Evolutionary conservation across 306 rosid genomes (phyloP), one percentile per base, ranked within the genome.

Genomic region (Ammopiptanthus mongolicus): DNA sequence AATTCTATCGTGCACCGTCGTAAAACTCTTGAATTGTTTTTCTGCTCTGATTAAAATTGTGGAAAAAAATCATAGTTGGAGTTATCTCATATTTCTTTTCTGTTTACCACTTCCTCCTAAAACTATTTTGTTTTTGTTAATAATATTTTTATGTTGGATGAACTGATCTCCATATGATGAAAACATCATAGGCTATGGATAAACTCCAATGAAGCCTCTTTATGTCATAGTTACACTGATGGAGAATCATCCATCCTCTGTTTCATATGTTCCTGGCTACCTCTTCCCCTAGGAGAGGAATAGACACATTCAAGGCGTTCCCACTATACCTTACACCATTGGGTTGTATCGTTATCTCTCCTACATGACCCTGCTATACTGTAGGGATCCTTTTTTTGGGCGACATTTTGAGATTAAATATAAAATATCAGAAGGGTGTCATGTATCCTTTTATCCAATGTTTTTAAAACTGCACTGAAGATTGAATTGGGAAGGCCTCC

Each of bases 161-260:
- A 14, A 69, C 37, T 55, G 63, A 66, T 81, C 78, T 86, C 87
- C 50, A 74, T 21, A 60, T 83, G 89, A 87, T 78, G 89, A 78
- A 51, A 71, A 36, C 46, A 25, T 42, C 15, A 17, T 41, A 19
- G 74, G 89, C 86, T 86, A 86, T 59, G 90, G 86, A 69, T 80
- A 39, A 5, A 47, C 62, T 57, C 86, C 87, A 1, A 74, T 86
- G 86, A 82, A 71, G 88, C 83, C 66, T 62, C 4, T 47, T 57
- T 74, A 69, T 17, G 88, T 89, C 91, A 86, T 86, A 84, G 93
- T 89, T 86, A 84, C 93, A 78, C 93, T 84, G 93, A 84, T 83
- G 67, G 88, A 83, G 80, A 42, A 25, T 76, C 47, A 14, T 81
- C 46, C 28, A 5, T 31, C 23, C 5, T 36, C 18, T 41, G n/a